Conservation (phyloP, 2,329 filamentous ascomycete genomes). For the Penicillium brasilianum region DNA sequence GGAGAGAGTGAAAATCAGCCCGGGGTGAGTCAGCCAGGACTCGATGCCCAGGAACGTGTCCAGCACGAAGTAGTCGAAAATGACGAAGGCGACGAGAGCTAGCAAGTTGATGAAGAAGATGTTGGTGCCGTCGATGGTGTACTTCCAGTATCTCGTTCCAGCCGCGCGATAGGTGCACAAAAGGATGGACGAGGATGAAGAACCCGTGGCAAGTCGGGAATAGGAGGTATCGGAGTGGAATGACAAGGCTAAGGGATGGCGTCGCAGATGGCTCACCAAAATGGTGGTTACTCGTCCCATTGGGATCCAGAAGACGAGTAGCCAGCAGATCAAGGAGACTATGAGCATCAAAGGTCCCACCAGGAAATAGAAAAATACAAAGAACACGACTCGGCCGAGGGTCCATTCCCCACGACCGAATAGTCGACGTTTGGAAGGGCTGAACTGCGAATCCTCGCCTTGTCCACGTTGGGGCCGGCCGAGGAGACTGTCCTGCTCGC, state of each 20-base stretch:
- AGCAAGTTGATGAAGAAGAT: constrained; percentile 99
- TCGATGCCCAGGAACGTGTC: constrained; percentile 70
- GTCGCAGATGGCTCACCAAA: constrained; percentile 85
- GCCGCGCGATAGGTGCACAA: constrained; percentile 97
- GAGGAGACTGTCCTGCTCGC: constrained; percentile 88
- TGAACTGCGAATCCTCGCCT: constrained; percentile 47
- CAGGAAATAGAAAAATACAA: constrained; percentile 91
- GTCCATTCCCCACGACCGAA: constrained; percentile 98
- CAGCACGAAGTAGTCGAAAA: constrained; percentile 88
- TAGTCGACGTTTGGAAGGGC: constrained; percentile 74
- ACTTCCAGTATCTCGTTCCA: constrained; percentile 97
- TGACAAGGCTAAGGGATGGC: constrained; percentile 88
- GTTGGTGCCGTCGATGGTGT: constrained; percentile 97
- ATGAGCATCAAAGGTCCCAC: constrained; percentile 84
- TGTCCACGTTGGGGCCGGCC: constrained; percentile 66
- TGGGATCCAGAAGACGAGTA: constrained; percentile 95
- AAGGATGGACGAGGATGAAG: constrained; percentile 81
- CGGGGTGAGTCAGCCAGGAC: constrained; percentile 76
- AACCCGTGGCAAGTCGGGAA: constrained; percentile 70
- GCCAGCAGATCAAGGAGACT: constrained; percentile 89
- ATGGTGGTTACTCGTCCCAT: constrained; percentile 96
- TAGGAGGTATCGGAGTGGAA: constrained; percentile 87
- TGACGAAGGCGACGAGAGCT: constrained; percentile 89
- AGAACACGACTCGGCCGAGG: constrained; percentile 91
- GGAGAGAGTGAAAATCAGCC: constrained; percentile 82